phyloP scores from a whole-genome alignment of 208 protist species.

The Trypanosoma cruzi region DNA sequence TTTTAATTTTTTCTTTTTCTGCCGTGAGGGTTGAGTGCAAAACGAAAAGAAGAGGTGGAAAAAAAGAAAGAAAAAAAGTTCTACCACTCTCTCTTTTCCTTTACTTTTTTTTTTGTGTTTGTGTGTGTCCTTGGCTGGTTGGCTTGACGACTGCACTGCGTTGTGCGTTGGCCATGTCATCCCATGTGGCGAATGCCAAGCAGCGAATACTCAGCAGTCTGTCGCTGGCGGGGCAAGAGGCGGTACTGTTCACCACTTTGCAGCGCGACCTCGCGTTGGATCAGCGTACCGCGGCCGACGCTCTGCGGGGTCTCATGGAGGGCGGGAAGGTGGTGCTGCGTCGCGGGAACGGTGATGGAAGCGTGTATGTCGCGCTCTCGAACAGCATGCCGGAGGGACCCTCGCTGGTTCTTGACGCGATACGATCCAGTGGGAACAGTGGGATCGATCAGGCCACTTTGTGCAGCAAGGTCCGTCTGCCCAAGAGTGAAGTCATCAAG shows the following conservation, averaged over 20 bases:
- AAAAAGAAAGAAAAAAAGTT: no score
- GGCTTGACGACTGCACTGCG: neutral
- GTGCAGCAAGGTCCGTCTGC: conserved; percentile 49
- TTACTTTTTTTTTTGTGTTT: neutral
- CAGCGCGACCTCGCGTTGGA: conserved; percentile 48
- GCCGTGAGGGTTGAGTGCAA: no score
- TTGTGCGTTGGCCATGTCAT: neutral
- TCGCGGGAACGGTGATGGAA: conserved; percentile 39
- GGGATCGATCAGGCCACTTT: conserved; percentile 81
- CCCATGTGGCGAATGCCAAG: conserved; percentile 24
- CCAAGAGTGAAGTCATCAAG: conserved; percentile 74
- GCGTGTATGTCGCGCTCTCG: conserved; percentile 60
- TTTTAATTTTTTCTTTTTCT: no score
- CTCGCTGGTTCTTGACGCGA: conserved; percentile 60
- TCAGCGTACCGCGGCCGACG: conserved; percentile 34
- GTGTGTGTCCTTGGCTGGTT: neutral
- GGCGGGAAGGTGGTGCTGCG: conserved; percentile 46
- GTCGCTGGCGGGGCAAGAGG: conserved; percentile 42
- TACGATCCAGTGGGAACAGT: conserved; percentile 60
- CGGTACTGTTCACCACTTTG: conserved; percentile 42
- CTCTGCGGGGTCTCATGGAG: conserved; percentile 61
- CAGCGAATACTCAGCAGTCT: conserved; percentile 49
- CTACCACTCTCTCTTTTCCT: neutral
- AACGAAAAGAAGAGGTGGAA: no score
- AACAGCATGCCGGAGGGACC: conserved; percentile 61